Base-by-base conservation (phyloP, 441 rosid genomes). In the Populus tomentosa region DNA sequence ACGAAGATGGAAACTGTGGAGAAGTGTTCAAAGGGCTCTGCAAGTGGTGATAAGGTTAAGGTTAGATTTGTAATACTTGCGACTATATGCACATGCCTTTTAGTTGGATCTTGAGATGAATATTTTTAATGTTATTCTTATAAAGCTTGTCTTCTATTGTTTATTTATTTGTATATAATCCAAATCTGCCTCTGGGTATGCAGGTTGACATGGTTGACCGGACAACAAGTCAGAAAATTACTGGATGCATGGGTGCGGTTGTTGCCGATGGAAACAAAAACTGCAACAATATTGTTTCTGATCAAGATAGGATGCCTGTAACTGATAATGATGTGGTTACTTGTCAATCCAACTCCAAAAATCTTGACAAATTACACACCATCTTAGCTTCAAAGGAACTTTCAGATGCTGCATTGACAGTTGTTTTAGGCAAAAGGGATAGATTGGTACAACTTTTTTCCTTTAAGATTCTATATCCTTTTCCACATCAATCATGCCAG, bases 361-460 rank as follows among this genome's bases (percentile, higher is more conserved):
- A 82, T 80, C 82, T 82, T 46, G 89, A 82, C 36, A 86, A 85
- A 81, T 74, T 82, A 70, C 73, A 65, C 30, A 66, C 77, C 3
- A n/a, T 80, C 61, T 65, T 87, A 76, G 86, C 86, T 75, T 87
- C 91, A 32, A 88, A 78, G 78, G 91, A 86, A 56, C 30, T 94
- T 36, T 86, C 90, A 3, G 84, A 89, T 77, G 83, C 90, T 78
- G 96, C 98, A 61, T 38, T 87, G 75, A 84, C 79, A 76, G 79
- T 88, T 80, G 83, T 88, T 67, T 84, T 81, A 71, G 80, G 86
- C 59, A 89, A 87, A 80, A 90, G 94, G 82, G 92, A 92, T 83
- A 83, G 83, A 77, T 78, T 90, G 94, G 98, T 95, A 90, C 33
- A 78, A 18, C 53, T 26, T 68, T 30, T 78, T 53, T 33, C 42